Evolutionary conservation across 257 asterid species (phyloP).

Genomic region (Fraxinus quadrangulata): DNA sequence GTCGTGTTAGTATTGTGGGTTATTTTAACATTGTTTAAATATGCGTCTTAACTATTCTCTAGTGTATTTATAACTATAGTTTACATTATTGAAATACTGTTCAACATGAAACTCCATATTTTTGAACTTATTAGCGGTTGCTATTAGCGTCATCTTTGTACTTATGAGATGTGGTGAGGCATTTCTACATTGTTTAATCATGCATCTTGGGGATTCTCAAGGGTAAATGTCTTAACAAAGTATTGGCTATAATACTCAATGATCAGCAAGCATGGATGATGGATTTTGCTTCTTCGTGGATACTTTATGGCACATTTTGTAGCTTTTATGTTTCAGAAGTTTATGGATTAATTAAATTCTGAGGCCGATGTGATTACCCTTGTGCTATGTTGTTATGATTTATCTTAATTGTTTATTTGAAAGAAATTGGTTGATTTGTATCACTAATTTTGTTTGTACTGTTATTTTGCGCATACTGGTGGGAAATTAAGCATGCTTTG

Average conservation of each 20-base stretch:
- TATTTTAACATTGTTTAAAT: background rate
- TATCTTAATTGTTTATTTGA: background rate
- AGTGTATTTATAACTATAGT: background rate
- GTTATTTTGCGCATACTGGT: conserved; percentile 13
- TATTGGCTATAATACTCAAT: background rate
- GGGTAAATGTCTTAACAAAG: background rate
- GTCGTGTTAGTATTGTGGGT: background rate
- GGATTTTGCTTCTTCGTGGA: background rate
- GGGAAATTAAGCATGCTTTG: conserved; percentile 20
- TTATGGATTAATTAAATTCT: background rate
- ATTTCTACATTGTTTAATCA: background rate
- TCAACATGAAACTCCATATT: background rate
- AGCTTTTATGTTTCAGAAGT: background rate
- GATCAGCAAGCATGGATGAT: background rate
- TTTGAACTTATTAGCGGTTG: background rate
- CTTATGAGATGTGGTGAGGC: background rate
- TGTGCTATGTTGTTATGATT: background rate
- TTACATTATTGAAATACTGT: background rate
- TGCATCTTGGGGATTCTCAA: background rate
- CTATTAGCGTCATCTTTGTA: background rate
- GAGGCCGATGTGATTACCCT: background rate
- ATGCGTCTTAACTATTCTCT: background rate
- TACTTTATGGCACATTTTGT: background rate
- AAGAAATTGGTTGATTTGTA: background rate
- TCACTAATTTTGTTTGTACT: background rate